Percentiles rank a stretch among this genome's conserved stretches.
These are phyloP conservation scores for Pythium graminicola DNA, from an alignment of 352 stramenopile genomes.

Conservation along the genomic window DNA sequence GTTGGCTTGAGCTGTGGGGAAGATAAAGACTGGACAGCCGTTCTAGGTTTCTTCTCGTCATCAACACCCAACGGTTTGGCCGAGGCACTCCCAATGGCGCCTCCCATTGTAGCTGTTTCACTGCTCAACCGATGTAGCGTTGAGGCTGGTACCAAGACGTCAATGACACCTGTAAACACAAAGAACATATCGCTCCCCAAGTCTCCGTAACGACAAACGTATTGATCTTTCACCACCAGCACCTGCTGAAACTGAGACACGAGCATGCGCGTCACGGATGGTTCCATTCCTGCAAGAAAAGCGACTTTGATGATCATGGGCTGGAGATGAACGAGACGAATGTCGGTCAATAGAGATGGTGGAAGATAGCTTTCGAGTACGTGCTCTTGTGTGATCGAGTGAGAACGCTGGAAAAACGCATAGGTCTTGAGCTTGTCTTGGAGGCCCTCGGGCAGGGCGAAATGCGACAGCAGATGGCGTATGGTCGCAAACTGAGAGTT, in stretches of 20 bases:
- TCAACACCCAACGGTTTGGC: conserved; percentile 23
- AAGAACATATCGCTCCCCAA: conserved; percentile 72
- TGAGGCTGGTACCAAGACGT: conserved; percentile 37
- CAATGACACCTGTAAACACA: conserved; percentile 55
- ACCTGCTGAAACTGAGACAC: conserved; percentile 63
- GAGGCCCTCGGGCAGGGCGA: conserved; percentile 34
- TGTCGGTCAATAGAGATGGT: conserved; percentile 59
- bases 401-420: conserved; percentile 67
- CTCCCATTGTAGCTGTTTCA: conserved; percentile 16
- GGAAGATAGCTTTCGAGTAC: conserved; percentile 54
- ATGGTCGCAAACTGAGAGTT: conserved; percentile 48
- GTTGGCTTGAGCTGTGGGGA: conserved; percentile 6
- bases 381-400: conserved; percentile 69
- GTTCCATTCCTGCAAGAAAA: conserved; percentile 51
- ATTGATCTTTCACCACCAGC: conserved; percentile 53
- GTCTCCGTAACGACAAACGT: conserved; percentile 55
- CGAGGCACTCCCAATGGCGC: conserved; percentile 5
- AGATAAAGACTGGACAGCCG: conserved; percentile 20
- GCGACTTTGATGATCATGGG: conserved; percentile 65
- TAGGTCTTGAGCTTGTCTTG: conserved; percentile 53
- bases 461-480: conserved; percentile 48
- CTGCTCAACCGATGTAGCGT: conserved; percentile 19
- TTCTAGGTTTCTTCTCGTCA: conserved; percentile 47
- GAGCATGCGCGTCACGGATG: conserved; percentile 54
- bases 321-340: conserved; percentile 56